Base-by-base conservation (phyloP, 208 protist genomes). In the Cochliopodium minus region DNA sequence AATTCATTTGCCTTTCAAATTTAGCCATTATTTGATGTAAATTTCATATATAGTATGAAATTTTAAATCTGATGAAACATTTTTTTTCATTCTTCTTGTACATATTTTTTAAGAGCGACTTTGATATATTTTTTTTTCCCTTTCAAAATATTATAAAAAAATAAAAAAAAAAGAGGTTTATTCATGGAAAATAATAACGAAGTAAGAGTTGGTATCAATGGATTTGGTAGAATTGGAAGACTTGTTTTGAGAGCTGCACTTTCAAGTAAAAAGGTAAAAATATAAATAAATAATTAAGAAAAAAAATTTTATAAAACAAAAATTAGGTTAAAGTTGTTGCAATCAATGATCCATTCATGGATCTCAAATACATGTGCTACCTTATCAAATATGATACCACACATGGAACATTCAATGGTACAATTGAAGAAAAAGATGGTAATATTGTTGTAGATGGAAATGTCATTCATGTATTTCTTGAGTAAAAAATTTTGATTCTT, bases 281-380 rank as follows among this genome's bases (percentile, higher is more conserved):
- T n/a, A n/a, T n/a, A n/a, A n/a, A n/a, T n/a, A n/a, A n/a, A n/a
- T n/a, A n/a, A n/a, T n/a, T n/a, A n/a, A n/a, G n/a, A n/a, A n/a
- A n/a, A n/a, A n/a, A n/a, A n/a, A n/a, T n/a, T n/a, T n/a, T n/a
- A n/a, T n/a, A n/a, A 2, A 35, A 54, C 1, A 32, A 35, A 36
- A 26, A 62, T 22, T 39, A 70, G 20, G 59, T 87, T 33, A 53
- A 76, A 46, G 77, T 93, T 28, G 76, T 83, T 10, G 76, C 79
- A 20, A 80, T 96, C 59, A 95, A 96, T 66, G 91, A 95, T 61
- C 76, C 83, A 22, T 94, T 92, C 64, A 77, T 91, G 59, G 70
- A 69, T 61, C 58, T 82, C 36, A 79, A 91, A 5, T 94, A 92
- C 65, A 89, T 96, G 68, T 77, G 62, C 9, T 85, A 90, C 69